phyloP scores from a whole-genome alignment of 2,329 filamentous ascomycete genomes.

The Thielaviopsis ethacetica region DNA sequence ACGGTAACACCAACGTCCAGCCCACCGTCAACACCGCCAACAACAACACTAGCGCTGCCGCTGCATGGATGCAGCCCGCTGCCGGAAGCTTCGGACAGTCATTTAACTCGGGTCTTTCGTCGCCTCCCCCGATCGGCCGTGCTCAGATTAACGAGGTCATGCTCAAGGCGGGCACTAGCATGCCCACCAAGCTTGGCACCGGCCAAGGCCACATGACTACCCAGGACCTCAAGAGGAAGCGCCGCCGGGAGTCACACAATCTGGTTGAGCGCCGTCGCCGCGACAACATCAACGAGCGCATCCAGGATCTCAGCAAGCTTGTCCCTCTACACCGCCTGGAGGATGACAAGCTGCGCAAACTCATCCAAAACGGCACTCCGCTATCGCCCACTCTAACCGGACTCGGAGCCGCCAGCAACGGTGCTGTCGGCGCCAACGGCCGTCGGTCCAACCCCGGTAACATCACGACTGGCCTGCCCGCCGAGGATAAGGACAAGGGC shows the following conservation, averaged over 20 bases:
- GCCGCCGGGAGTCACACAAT: slow-evolving; percentile 88
- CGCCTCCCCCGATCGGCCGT: slow-evolving; percentile 53
- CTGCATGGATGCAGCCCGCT: slow-evolving; percentile 35
- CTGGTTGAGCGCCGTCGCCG: slow-evolving; percentile 84
- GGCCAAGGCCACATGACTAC: slow-evolving; percentile 39
- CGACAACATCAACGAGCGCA: slow-evolving; percentile 97
- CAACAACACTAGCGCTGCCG: neutral
- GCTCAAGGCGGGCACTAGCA: slow-evolving; percentile 71
- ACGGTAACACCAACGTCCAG: neutral
- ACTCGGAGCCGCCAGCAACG: slow-evolving; percentile 51
- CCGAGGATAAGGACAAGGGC: slow-evolving; percentile 96
- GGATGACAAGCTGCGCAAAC: slow-evolving; percentile 92
- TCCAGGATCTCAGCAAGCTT: slow-evolving; percentile 86
- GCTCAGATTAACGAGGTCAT: slow-evolving; percentile 79
- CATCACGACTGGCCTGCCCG: slow-evolving; percentile 80
- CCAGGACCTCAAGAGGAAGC: slow-evolving; percentile 84
- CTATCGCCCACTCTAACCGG: slow-evolving; percentile 68
- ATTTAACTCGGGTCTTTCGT: slow-evolving; percentile 76
- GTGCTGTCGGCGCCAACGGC: slow-evolving; percentile 76
- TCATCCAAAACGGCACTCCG: slow-evolving; percentile 81
- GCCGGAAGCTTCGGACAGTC: slow-evolving; percentile 73
- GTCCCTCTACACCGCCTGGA: slow-evolving; percentile 86
- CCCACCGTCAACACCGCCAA: neutral
- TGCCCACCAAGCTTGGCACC: slow-evolving; percentile 68
- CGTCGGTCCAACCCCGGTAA: slow-evolving; percentile 61